Conservation (phyloP, 257 asterid genomes). For the Voacanga thouarsii region DNA sequence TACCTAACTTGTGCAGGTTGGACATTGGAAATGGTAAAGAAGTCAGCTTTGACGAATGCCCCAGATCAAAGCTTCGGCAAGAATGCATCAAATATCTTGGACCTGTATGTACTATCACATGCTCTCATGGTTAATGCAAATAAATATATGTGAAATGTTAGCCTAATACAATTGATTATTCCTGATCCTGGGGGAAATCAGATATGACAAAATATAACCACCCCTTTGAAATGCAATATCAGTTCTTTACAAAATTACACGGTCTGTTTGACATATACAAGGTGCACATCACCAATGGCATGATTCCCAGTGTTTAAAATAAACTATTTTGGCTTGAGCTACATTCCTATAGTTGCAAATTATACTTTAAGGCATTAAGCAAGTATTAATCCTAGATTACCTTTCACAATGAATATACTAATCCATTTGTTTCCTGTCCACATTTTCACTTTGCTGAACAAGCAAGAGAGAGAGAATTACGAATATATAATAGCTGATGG, state of each 20-base stretch:
- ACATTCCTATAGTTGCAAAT: neutral
- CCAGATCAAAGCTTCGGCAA: constrained; percentile 25
- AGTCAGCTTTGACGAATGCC: constrained; percentile 20
- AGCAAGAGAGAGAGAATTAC: constrained; percentile 32
- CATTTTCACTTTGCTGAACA: neutral
- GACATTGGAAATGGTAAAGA: constrained; percentile 38
- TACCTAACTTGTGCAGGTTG: constrained; percentile 23
- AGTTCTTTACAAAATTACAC: neutral
- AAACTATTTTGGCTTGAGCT: neutral
- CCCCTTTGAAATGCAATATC: too few species aligned
- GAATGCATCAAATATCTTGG: constrained; percentile 31
- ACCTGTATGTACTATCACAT: constrained; percentile 21
- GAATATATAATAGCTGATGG: constrained; percentile 29
- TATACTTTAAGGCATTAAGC: neutral
- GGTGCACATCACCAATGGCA: neutral
- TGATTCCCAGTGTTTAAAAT: neutral
- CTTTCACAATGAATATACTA: neutral
- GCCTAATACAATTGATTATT: neutral
- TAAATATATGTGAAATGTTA: neutral
- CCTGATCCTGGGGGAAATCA: neutral
- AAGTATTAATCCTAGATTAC: neutral
- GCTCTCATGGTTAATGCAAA: neutral
- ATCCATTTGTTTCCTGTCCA: neutral
- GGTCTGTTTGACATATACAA: neutral
- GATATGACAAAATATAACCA: neutral